Conservation (phyloP, 1,139 yeast species). For the Chernovozyma sophiae-reginae region DNA sequence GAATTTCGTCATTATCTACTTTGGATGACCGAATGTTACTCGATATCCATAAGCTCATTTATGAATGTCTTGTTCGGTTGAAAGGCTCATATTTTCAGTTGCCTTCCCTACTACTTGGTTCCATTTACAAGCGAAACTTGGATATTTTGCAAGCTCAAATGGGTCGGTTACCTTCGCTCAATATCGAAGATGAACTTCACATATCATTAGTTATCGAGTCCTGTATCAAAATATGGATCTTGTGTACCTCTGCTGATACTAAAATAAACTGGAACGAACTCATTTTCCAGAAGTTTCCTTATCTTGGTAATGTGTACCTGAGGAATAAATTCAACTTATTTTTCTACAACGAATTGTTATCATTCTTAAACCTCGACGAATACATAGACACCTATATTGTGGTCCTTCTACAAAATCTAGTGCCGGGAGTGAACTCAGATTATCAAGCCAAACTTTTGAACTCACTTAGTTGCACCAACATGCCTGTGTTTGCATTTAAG, state of each 20-base stretch:
- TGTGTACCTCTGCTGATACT: conserved; percentile 14
- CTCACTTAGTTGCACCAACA: neutral
- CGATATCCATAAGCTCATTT: neutral
- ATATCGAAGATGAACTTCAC: conserved; percentile 19
- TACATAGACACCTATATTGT: conserved; percentile 6
- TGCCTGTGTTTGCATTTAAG: conserved; percentile 3
- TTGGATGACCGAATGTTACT: conserved; percentile 1
- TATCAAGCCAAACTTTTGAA: conserved; percentile 4
- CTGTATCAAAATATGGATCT: conserved; percentile 29
- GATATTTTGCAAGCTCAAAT: conserved; percentile 23
- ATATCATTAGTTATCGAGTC: conserved; percentile 24
- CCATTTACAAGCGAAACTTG: conserved; percentile 9
- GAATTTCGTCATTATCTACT: neutral
- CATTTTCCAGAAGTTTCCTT: conserved; percentile 37
- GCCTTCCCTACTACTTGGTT: neutral
- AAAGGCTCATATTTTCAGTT: neutral
- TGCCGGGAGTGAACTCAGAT: conserved; percentile 2
- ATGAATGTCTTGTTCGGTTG: neutral
- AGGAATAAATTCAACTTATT: conserved; percentile 30
- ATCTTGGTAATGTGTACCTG: conserved; percentile 37
- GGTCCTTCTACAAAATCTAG: conserved; percentile 2
- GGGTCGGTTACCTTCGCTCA: conserved; percentile 35
- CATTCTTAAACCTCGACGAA: conserved; percentile 4
- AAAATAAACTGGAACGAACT: conserved; percentile 35
- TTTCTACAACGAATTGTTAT: conserved; percentile 26